Conservation (phyloP, 805 yeast genomes). For the Vanderwaltozyma yarrowii region DNA sequence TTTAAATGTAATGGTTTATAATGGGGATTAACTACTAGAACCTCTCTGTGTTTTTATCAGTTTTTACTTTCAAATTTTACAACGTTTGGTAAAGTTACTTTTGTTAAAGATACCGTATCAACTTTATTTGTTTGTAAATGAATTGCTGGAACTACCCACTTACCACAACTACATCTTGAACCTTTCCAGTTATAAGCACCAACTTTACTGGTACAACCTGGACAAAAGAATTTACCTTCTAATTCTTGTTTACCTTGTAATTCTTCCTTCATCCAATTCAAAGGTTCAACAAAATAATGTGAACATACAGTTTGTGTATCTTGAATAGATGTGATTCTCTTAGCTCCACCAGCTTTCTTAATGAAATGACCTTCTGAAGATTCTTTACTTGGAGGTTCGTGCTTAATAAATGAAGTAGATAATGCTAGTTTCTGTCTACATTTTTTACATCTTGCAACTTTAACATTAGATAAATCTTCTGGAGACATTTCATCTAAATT, state of each 20-base stretch:
- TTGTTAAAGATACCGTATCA: slow-evolving; percentile 41
- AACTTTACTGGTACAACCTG: slow-evolving; percentile 72
- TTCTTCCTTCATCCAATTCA: slow-evolving; percentile 85
- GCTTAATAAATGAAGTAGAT: slow-evolving; percentile 50
- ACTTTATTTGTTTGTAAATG: slow-evolving; percentile 73
- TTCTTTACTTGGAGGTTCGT: slow-evolving; percentile 54
- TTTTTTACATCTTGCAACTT: slow-evolving; percentile 61
- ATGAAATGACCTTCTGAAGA: slow-evolving; percentile 59
- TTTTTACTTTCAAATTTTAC: slow-evolving; percentile 11
- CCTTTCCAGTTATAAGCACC: slow-evolving; percentile 97
- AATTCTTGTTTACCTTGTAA: slow-evolving; percentile 54
- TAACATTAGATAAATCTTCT: slow-evolving; percentile 19
- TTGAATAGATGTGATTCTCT: slow-evolving; percentile 47
- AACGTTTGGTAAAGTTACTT: slow-evolving; percentile 17
- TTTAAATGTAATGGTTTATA: neutral
- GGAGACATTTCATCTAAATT: slow-evolving; percentile 17
- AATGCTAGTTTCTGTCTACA: slow-evolving; percentile 68
- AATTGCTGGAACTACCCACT: slow-evolving; percentile 91
- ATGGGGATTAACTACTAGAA: no score
- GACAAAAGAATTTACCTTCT: slow-evolving; percentile 83
- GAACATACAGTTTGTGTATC: slow-evolving; percentile 59
- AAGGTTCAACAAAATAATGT: slow-evolving; percentile 80
- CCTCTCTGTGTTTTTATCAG: neutral
- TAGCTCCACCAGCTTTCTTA: slow-evolving; percentile 51
- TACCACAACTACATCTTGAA: slow-evolving; percentile 85